phyloP scores from a whole-genome alignment of 192 early-diverging fungal species.

The Chytriomyces sp. region DNA sequence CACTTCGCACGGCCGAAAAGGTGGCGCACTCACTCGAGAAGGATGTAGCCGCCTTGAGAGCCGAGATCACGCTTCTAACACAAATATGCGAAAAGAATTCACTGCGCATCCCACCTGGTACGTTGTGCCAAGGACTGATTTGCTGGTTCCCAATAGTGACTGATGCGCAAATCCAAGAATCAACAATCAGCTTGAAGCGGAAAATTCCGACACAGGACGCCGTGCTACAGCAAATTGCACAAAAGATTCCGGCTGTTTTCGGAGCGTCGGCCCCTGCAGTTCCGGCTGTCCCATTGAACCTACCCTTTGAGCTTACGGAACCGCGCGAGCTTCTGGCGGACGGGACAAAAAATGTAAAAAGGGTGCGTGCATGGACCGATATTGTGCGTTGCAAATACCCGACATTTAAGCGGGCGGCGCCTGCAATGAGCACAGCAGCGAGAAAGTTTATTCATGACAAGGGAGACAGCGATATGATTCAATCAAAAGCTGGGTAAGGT shows the following conservation, averaged over 20 bases:
- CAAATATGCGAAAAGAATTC: not conserved
- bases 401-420: slow-evolving; percentile 16
- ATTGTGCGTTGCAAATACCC: slow-evolving; percentile 18
- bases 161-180: not conserved
- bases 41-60: not conserved
- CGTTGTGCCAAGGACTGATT: not conserved
- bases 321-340: not conserved
- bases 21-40: slow-evolving; percentile 3
- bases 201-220: not conserved
- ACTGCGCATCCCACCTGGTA: not conserved
- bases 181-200: not conserved
- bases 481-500: not conserved
- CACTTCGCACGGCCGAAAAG: not conserved
- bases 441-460: slow-evolving; percentile 7
- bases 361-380: slow-evolving; percentile 25
- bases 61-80: not conserved
- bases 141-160: no score
- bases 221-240: not conserved
- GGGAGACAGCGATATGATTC: not conserved
- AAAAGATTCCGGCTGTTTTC: not conserved
- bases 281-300: not conserved
- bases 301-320: not conserved
- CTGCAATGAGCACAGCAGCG: slow-evolving; percentile 21
- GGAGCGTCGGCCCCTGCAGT: no score
- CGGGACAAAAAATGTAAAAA: not conserved